These are phyloP conservation scores for Aureobasidium sp. DNA, from an alignment of 2,329 filamentous ascomycete genomes.

Conservation along the genomic window DNA sequence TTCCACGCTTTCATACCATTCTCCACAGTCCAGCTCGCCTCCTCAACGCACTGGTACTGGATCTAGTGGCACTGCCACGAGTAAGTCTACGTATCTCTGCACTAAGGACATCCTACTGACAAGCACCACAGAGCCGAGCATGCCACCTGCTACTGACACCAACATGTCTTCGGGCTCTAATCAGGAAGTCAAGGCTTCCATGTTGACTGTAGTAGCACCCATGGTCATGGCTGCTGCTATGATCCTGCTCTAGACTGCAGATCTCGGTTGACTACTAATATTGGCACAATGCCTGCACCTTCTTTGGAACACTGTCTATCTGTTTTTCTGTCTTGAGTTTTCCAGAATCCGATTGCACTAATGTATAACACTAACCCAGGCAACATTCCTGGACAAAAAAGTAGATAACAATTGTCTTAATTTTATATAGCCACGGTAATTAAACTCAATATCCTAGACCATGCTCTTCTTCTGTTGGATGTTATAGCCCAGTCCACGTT, in stretches of 20 bases:
- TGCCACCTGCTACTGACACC: not conserved
- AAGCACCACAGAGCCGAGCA: not conserved
- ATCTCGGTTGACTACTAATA: not conserved
- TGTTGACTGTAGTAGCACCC: not conserved
- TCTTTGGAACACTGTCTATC: not conserved
- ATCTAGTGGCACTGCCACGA: not conserved
- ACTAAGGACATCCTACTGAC: not conserved
- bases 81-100: not conserved
- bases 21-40: not conserved
- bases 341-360: not conserved
- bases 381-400: not conserved
- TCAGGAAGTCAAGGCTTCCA: not conserved
- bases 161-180: not conserved
- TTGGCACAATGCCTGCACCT: not conserved
- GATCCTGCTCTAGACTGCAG: not conserved
- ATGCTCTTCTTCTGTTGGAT: not conserved
- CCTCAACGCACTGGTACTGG: not conserved
- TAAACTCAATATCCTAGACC: not conserved
- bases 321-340: not conserved
- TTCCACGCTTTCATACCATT: not conserved
- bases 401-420: not conserved
- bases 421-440: not conserved
- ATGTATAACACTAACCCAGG: not conserved
- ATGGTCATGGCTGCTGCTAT: not conserved
- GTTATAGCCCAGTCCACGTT: no score